A percentile compares a stretch with the other conserved stretches of the same genome.
phyloP scores from a whole-genome alignment of 2,329 filamentous ascomycete species.

The Penicillium sp. region DNA sequence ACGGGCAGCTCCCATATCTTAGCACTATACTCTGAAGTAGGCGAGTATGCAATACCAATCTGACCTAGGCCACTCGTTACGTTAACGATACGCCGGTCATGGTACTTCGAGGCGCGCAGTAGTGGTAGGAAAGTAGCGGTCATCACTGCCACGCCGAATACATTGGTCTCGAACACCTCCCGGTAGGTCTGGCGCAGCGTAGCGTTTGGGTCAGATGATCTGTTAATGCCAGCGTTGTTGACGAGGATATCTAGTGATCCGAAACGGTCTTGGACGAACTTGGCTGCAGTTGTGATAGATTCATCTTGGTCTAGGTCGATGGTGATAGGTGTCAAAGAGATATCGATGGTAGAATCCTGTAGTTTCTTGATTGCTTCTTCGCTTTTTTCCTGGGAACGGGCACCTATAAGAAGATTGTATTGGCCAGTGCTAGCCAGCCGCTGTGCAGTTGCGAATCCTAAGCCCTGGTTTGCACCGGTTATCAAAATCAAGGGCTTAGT shows the following conservation, averaged over 20 bases:
- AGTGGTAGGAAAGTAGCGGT: constrained; percentile 3
- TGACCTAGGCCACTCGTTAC: constrained; percentile 8
- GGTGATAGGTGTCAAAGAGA: neutral
- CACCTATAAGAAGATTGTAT: neutral
- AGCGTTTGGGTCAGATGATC: neutral
- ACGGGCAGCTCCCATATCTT: neutral
- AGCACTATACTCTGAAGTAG: constrained; percentile 1
- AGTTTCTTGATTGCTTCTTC: neutral
- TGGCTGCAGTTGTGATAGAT: neutral
- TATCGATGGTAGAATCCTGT: neutral
- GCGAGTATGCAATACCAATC: constrained; percentile 5
- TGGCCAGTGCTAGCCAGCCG: neutral
- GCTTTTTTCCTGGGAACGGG: neutral
- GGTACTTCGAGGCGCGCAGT: constrained; percentile 6
- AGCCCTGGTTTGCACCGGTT: neutral
- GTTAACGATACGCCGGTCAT: constrained; percentile 12
- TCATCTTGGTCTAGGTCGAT: neutral
- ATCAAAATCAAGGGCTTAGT: neutral
- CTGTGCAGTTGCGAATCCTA: neutral
- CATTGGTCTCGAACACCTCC: neutral
- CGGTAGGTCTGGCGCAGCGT: neutral
- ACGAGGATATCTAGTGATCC: neutral
- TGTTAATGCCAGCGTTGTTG: neutral
- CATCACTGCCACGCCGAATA: neutral
- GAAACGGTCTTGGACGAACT: neutral